Evolutionary conservation across 2,329 filamentous ascomycete genomes (phyloP).

Genomic region (Fusarium buxicola): DNA sequence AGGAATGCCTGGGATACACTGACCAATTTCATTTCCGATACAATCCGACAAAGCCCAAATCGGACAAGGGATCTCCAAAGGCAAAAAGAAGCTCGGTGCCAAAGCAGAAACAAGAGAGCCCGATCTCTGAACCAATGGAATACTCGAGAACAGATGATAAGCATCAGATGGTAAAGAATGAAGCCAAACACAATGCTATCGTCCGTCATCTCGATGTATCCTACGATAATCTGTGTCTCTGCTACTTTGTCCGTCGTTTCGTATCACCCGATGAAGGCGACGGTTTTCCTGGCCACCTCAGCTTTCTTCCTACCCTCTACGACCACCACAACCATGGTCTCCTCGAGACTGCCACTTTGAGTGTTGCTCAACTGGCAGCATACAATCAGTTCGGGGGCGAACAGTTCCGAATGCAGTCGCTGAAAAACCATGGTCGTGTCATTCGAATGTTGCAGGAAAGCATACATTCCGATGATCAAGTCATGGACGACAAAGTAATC

Average conservation of each 20-base stretch:
- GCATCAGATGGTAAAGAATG: too few relatives aligned
- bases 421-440: slow-evolving; percentile 46
- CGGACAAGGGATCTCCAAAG: slow-evolving; percentile 1
- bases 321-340: slow-evolving; percentile 43
- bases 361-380: slow-evolving; percentile 50
- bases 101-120: too few relatives aligned
- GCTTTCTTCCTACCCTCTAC: slow-evolving; percentile 48
- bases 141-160: too few relatives aligned
- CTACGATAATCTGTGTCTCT: slow-evolving; percentile 48
- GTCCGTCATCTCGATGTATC: slow-evolving; percentile 24
- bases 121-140: too few relatives aligned
- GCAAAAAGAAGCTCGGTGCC: background rate
- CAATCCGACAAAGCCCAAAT: slow-evolving; percentile 17
- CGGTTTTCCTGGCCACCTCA: slow-evolving; percentile 49
- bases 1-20: slow-evolving; percentile 50
- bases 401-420: slow-evolving; percentile 44
- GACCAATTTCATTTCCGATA: slow-evolving; percentile 52
- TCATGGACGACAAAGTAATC: slow-evolving; percentile 48
- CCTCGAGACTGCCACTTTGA: slow-evolving; percentile 48
- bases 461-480: slow-evolving; percentile 42
- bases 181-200: background rate
- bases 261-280: slow-evolving; percentile 47
- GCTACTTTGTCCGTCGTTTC: slow-evolving; percentile 51
- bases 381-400: slow-evolving; percentile 50
- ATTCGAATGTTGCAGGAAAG: slow-evolving; percentile 46